Evolutionary conservation across 257 asterid genomes (phyloP).

Genomic region (Catharanthus roseus): DNA sequence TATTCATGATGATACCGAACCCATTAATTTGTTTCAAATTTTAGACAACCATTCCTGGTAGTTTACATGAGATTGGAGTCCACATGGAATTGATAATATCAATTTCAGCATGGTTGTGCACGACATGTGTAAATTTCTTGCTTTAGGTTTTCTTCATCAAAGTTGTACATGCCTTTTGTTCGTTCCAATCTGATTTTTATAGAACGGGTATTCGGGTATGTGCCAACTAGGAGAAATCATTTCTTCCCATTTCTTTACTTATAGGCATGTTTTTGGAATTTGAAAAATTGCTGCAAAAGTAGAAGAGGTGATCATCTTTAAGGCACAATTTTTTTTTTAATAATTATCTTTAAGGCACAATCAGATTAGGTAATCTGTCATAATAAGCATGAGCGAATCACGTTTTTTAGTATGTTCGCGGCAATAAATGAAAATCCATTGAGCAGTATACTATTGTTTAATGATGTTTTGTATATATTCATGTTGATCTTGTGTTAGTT

Average conservation of each 20-base stretch:
- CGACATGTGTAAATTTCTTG: not conserved
- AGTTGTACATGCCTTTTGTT: not conserved
- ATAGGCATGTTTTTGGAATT: not conserved
- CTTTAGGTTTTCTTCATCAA: not conserved
- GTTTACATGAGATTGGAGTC: not conserved
- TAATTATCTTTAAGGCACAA: too few species aligned
- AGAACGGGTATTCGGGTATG: not conserved
- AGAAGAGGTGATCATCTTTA: not conserved
- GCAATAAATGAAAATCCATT: not conserved
- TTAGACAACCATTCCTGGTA: not conserved
- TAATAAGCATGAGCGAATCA: not conserved
- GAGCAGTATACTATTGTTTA: not conserved
- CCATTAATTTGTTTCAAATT: not conserved
- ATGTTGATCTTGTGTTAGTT: too few species aligned
- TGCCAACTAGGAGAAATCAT: not conserved
- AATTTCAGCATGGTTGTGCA: not conserved
- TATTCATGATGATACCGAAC: not conserved
- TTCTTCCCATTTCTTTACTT: not conserved
- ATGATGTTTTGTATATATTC: not conserved
- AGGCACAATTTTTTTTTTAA: too few species aligned
- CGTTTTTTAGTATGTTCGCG: not conserved
- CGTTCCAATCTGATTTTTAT: not conserved
- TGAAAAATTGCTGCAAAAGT: not conserved
- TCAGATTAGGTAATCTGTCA: not conserved
- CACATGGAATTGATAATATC: not conserved